Conservation (phyloP, 1,284 basidiomycete species). For the Ustilago tritici region DNA sequence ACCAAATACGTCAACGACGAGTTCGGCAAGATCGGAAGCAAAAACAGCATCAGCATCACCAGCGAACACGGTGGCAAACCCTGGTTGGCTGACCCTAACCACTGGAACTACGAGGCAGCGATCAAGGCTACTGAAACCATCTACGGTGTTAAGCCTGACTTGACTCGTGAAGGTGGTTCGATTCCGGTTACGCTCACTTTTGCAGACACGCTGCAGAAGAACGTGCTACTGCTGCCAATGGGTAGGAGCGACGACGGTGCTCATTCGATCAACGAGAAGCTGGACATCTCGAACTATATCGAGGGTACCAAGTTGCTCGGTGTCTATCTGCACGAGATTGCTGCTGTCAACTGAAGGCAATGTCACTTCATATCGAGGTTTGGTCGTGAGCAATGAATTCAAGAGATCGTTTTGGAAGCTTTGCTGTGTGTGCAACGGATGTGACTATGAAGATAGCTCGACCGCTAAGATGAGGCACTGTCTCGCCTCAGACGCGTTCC, state of each 20-base stretch:
- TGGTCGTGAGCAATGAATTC: not conserved
- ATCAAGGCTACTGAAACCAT: slow-evolving; percentile 84
- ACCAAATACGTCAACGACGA: slow-evolving; percentile 63
- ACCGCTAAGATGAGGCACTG: no score
- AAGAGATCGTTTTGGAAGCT: not conserved
- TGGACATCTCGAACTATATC: slow-evolving; percentile 92
- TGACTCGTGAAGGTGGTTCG: slow-evolving; percentile 93
- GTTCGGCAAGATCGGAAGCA: slow-evolving; percentile 65
- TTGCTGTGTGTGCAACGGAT: not conserved
- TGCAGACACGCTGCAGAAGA: slow-evolving; percentile 75
- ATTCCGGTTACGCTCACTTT: slow-evolving; percentile 97
- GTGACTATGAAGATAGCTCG: no score
- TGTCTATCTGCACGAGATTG: slow-evolving; percentile 85
- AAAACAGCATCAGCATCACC: slow-evolving; percentile 65
- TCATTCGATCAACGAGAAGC: slow-evolving; percentile 94
- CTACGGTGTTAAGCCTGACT: slow-evolving; percentile 85
- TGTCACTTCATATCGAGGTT: not conserved
- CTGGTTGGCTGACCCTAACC: slow-evolving; percentile 71
- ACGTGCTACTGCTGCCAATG: slow-evolving; percentile 89
- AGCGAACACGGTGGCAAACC: slow-evolving; percentile 67
- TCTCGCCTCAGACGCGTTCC: no score
- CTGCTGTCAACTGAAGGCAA: slow-evolving; percentile 57
- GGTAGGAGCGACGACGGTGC: slow-evolving; percentile 82
- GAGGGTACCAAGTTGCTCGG: slow-evolving; percentile 81
- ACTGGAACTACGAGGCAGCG: slow-evolving; percentile 96